Conservation (phyloP, 2,329 filamentous ascomycete genomes). For the Talaromyces rugulosus region DNA sequence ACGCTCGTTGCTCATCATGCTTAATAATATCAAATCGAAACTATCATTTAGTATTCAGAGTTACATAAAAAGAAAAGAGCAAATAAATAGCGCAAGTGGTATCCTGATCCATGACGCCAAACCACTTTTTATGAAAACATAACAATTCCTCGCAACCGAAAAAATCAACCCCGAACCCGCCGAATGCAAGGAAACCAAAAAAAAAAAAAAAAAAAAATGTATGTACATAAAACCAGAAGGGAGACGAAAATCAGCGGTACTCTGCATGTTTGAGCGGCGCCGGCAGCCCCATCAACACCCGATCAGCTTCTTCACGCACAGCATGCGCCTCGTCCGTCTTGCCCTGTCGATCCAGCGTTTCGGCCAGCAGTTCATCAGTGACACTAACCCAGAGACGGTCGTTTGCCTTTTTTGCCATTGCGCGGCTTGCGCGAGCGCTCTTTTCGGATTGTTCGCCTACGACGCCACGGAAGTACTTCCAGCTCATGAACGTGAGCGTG, state of each 20-base stretch:
- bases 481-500: conserved; percentile 79
- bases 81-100: not conserved
- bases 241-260: not conserved
- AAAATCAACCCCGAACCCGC: not conserved
- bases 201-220: not conserved
- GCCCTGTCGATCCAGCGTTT: conserved; percentile 70
- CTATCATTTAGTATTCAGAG: not conserved
- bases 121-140: not conserved
- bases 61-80: not conserved
- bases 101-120: not conserved
- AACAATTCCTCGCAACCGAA: not conserved
- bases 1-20: not conserved
- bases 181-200: not conserved
- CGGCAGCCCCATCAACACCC: conserved; percentile 35
- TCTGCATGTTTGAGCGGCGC: conserved; percentile 29
- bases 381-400: conserved; percentile 77
- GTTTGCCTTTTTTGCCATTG: conserved; percentile 65
- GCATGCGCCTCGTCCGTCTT: conserved; percentile 50
- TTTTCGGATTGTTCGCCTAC: conserved; percentile 77
- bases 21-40: not conserved
- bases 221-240: not conserved
- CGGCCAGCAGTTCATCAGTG: conserved; percentile 70
- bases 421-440: conserved; percentile 65
- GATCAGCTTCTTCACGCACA: conserved; percentile 43
- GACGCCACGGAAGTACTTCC: conserved; percentile 74